These are phyloP conservation scores for Colletotrichum coccodes DNA, from an alignment of 2,329 filamentous ascomycete genomes.

Conservation along the genomic window DNA sequence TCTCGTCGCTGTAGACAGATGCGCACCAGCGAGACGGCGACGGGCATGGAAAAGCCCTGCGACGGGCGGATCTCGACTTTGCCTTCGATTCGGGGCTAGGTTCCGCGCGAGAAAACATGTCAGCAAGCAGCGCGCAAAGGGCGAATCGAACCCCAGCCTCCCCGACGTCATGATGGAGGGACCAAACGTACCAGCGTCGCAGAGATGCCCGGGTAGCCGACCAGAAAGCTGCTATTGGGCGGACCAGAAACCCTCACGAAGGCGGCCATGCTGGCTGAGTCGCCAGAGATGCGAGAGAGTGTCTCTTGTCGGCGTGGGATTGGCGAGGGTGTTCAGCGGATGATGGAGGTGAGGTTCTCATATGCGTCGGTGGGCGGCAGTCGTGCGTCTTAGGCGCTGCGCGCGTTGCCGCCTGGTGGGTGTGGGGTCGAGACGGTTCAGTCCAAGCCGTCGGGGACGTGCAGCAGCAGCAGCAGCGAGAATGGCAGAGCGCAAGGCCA, in stretches of 20 bases:
- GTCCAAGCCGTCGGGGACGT: constrained; percentile 32
- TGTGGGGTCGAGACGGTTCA: constrained; percentile 31
- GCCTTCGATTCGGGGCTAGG: constrained; percentile 93
- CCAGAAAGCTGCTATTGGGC: constrained; percentile 95
- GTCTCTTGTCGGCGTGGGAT: constrained; percentile 19
- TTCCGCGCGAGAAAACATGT: background rate
- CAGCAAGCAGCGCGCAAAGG: constrained; percentile 30
- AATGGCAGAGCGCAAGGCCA: constrained; percentile 27
- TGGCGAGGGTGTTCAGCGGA: constrained; percentile 2
- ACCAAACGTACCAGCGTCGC: constrained; percentile 84
- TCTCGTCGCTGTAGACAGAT: constrained; percentile 94
- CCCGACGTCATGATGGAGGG: constrained; percentile 19
- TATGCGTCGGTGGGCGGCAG: constrained; percentile 31
- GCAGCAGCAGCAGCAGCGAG: constrained; percentile 4
- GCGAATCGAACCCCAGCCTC: constrained; percentile 22
- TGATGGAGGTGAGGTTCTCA: constrained; percentile 33
- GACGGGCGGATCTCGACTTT: constrained; percentile 95
- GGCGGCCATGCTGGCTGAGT: constrained; percentile 65
- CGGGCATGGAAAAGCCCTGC: constrained; percentile 86
- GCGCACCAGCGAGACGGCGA: constrained; percentile 90
- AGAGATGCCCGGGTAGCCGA: constrained; percentile 97
- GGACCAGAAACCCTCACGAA: constrained; percentile 97
- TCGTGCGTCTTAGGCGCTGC: constrained; percentile 32
- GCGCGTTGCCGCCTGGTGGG: constrained; percentile 33
- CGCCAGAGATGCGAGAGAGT: constrained; percentile 7